Percentiles rank a stretch among this genome's conserved stretches.
These are phyloP conservation scores for Scortechinia acanthostroma DNA, from an alignment of 2,329 filamentous ascomycete species.

Conservation along the genomic window DNA sequence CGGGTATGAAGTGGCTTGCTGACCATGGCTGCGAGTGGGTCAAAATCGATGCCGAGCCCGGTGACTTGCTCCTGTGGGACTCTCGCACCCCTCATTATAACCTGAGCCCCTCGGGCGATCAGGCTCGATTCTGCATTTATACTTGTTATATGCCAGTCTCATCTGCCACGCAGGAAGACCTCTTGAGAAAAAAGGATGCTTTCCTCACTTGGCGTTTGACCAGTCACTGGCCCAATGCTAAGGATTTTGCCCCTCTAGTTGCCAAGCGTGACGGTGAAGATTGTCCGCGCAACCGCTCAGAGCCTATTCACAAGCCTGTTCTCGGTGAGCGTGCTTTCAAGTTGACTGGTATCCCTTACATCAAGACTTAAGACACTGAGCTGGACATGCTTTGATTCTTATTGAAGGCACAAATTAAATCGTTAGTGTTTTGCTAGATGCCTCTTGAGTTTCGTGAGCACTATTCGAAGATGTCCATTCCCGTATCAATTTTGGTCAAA, in stretches of 20 bases:
- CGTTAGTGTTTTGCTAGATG: no score
- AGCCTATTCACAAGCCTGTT: slow-evolving; percentile 26
- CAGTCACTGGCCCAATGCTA: slow-evolving; percentile 30
- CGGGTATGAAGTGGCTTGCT: slow-evolving; percentile 24
- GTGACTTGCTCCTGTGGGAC: slow-evolving; percentile 31
- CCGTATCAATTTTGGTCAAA: no score
- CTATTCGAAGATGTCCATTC: no score
- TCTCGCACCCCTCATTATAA: slow-evolving; percentile 32
- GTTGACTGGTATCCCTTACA: slow-evolving; percentile 37
- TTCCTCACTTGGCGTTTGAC: slow-evolving; percentile 25
- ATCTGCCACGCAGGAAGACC: slow-evolving; percentile 26
- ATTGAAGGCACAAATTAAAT: no score
- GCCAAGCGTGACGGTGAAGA: slow-evolving; percentile 13
- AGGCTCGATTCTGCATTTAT: slow-evolving; percentile 24
- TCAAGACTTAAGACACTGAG: no score
- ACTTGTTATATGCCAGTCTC: slow-evolving; percentile 30
- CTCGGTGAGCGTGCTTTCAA: slow-evolving; percentile 31
- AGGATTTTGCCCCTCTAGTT: slow-evolving; percentile 10
- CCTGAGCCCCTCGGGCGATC: slow-evolving; percentile 17
- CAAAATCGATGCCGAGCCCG: slow-evolving; percentile 30
- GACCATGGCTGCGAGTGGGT: slow-evolving; percentile 18
- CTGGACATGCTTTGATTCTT: no score
- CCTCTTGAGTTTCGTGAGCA: no score
- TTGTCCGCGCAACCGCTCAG: slow-evolving; percentile 20
- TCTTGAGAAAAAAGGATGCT: slow-evolving; percentile 28